These are phyloP conservation scores for Scheffersomyces spartinae DNA, from an alignment of 805 yeast genomes.

Conservation along the genomic window DNA sequence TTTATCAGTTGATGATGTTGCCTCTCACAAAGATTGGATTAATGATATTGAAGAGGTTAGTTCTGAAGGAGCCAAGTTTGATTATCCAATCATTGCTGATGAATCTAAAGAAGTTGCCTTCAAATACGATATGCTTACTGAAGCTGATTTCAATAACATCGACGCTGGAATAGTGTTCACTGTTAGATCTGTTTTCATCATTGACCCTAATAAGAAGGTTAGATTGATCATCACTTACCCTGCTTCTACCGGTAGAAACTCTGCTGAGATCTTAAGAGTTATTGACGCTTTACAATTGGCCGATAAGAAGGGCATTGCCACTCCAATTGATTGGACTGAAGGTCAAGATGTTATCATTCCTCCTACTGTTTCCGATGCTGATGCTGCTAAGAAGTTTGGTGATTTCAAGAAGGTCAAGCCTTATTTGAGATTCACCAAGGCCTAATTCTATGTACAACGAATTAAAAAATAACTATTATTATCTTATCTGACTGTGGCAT, in stretches of 20 bases:
- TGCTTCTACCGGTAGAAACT: conserved; percentile 65
- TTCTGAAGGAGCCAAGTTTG: conserved; percentile 37
- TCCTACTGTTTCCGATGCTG: conserved; percentile 49
- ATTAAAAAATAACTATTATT: too few species aligned
- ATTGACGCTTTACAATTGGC: conserved; percentile 59
- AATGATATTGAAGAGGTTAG: conserved; percentile 60
- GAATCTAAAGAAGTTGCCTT: conserved; percentile 47
- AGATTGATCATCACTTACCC: conserved; percentile 59
- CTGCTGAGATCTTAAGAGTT: conserved; percentile 62
- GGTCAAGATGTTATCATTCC: conserved; percentile 69
- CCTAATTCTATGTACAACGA: too few species aligned
- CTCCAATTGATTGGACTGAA: conserved; percentile 64
- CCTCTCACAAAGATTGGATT: conserved; percentile 57
- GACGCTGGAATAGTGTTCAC: conserved; percentile 58
- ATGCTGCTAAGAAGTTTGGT: conserved; percentile 50
- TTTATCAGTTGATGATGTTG: conserved; percentile 51
- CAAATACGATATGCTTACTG: conserved; percentile 60
- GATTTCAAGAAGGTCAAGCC: conserved; percentile 51
- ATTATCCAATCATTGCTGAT: conserved; percentile 64
- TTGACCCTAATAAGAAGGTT: conserved; percentile 55
- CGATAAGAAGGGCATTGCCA: conserved; percentile 50
- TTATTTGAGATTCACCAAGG: conserved; percentile 50
- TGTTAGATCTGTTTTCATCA: conserved; percentile 59
- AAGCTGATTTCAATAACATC: conserved; percentile 55
- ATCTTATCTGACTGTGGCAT: too few species aligned